Percentiles rank a stretch among this genome's conserved stretches.
Evolutionary conservation across 2,329 filamentous ascomycete species (phyloP).

Genomic region (Cyphellophora europaea): DNA sequence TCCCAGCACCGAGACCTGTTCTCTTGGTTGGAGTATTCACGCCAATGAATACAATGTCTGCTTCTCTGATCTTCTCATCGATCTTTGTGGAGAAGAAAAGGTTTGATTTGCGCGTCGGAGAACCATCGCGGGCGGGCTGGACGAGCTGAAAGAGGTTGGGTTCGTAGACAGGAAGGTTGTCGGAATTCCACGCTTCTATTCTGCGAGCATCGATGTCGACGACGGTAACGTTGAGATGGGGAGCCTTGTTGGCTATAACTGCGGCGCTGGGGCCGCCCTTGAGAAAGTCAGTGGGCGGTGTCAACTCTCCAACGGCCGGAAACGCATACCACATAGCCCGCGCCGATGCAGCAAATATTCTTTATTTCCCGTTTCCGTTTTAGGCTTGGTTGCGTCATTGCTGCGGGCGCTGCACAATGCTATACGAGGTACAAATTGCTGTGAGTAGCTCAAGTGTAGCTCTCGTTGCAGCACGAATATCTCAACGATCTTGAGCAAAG

Average conservation of each 20-base stretch:
- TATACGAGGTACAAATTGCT: no score
- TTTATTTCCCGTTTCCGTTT: constrained; percentile 12
- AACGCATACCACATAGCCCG: constrained; percentile 60
- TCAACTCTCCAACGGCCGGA: constrained; percentile 20
- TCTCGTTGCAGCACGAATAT: no score
- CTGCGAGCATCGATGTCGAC: constrained; percentile 58
- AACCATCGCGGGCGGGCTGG: constrained; percentile 33
- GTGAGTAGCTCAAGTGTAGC: no score
- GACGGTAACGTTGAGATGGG: constrained; percentile 32
- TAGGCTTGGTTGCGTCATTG: not conserved
- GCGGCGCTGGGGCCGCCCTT: constrained; percentile 66
- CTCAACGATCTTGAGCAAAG: no score
- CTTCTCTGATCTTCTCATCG: constrained; percentile 50
- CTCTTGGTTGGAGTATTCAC: constrained; percentile 75
- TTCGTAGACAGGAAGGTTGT: constrained; percentile 66
- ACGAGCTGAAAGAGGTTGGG: constrained; percentile 62
- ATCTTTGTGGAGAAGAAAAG: constrained; percentile 66
- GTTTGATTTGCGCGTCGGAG: constrained; percentile 48
- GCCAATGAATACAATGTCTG: constrained; percentile 65
- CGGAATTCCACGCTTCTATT: constrained; percentile 65
- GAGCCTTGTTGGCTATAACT: constrained; percentile 53
- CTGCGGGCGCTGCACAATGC: no score
- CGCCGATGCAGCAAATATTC: constrained; percentile 62
- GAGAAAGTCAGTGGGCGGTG: constrained; percentile 2
- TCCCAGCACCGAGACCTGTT: constrained; percentile 58